A percentile compares a stretch with the other conserved stretches of the same genome.
Evolutionary conservation across 768 basidiomycete genomes (phyloP).

Genomic region (Podaxis carcinomalis): DNA sequence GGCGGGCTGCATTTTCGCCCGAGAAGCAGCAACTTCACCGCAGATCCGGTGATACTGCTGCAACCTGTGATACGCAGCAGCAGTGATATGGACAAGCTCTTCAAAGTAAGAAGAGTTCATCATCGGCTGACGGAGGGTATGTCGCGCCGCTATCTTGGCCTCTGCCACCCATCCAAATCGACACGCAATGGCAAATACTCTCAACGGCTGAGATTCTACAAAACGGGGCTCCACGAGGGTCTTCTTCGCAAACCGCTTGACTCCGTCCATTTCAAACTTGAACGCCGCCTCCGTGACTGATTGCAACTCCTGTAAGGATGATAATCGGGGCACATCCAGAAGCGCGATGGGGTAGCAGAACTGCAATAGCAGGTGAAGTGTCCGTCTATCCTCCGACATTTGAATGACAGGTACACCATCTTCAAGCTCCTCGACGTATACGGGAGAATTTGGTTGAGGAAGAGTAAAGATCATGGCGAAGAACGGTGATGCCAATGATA

Average conservation of each 20-base stretch:
- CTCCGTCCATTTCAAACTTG: conserved; percentile 48
- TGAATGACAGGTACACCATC: conserved; percentile 39
- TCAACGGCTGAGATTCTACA: conserved; percentile 31
- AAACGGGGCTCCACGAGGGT: conserved; percentile 30
- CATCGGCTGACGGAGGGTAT: conserved; percentile 29
- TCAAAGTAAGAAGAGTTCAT: conserved; percentile 19
- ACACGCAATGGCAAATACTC: conserved; percentile 41
- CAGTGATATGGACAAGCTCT: conserved; percentile 38
- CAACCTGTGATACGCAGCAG: conserved; percentile 34
- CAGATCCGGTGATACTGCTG: conserved; percentile 38
- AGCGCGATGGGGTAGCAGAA: conserved; percentile 48
- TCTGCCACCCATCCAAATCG: conserved; percentile 32
- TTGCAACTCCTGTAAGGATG: conserved; percentile 37
- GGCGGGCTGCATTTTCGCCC: conserved; percentile 23
- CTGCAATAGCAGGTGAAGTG: conserved; percentile 37
- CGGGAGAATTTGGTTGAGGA: conserved; percentile 36
- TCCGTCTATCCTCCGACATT: conserved; percentile 40
- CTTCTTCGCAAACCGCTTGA: conserved; percentile 27
- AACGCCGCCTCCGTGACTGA: conserved; percentile 39
- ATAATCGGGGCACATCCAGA: conserved; percentile 22
- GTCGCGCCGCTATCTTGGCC: conserved; percentile 28
- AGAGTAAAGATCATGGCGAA: conserved; percentile 53
- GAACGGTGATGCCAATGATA: conserved; percentile 54
- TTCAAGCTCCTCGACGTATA: conserved; percentile 18
- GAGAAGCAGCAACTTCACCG: conserved; percentile 28